These are phyloP conservation scores for Aspergillus sp. DNA, from an alignment of 2,329 filamentous ascomycete genomes.

Conservation along the genomic window DNA sequence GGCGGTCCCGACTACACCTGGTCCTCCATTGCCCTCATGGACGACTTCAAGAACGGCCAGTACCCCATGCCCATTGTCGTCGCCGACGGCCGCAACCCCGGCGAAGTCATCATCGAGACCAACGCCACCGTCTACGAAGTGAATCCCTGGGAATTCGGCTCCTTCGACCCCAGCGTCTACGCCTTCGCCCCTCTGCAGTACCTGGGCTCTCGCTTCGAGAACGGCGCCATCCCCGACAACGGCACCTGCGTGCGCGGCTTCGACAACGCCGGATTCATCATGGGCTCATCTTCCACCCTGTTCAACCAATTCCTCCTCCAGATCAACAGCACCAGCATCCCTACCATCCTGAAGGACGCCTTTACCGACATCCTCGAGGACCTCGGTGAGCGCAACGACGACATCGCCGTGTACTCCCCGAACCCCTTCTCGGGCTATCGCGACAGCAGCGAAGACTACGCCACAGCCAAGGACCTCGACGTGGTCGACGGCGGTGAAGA, in stretches of 20 bases:
- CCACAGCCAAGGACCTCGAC: conserved; percentile 58
- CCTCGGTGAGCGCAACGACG: conserved; percentile 63
- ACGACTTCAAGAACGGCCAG: conserved; percentile 63
- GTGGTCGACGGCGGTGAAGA: conserved; percentile 80
- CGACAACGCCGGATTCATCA: conserved; percentile 79
- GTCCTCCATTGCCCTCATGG: conserved; percentile 70
- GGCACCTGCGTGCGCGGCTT: conserved; percentile 73
- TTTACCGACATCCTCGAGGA: conserved; percentile 55
- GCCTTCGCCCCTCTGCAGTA: conserved; percentile 72
- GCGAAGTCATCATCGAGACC: conserved; percentile 61
- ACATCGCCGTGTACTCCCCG: conserved; percentile 72
- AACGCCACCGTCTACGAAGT: conserved; percentile 79
- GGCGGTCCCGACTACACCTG: conserved; percentile 79
- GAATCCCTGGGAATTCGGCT: conserved; percentile 77
- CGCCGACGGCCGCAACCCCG: conserved; percentile 66
- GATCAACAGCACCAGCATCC: conserved; percentile 58
- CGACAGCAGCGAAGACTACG: conserved; percentile 60
- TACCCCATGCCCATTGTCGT: conserved; percentile 75
- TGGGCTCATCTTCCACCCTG: conserved; percentile 81
- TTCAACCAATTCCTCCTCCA: conserved; percentile 78
- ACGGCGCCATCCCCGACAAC: conserved; percentile 58
- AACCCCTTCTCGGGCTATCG: conserved; percentile 75
- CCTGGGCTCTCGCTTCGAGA: conserved; percentile 71
- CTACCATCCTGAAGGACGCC: conserved; percentile 53
- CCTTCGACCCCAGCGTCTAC: conserved; percentile 70